Conservation (phyloP, 1,284 basidiomycete species). For the Puccinia horiana region DNA sequence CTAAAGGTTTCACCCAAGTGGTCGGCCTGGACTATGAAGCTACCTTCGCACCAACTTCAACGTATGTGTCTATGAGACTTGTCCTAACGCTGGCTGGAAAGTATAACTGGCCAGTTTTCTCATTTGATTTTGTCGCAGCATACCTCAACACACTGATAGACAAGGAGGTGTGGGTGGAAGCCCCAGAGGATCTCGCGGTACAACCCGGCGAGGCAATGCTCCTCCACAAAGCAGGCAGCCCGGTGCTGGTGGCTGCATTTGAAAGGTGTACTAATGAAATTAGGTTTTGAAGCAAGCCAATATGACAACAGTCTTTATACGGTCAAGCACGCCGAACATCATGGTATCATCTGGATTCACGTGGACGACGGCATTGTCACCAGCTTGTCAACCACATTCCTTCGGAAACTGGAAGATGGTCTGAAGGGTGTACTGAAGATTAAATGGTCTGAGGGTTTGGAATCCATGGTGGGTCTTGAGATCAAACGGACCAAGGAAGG, state of each 20-base stretch:
- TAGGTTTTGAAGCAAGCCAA: background rate
- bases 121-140: constrained; percentile 28
- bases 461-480: constrained; percentile 14
- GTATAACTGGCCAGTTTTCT: constrained; percentile 7
- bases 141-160: constrained; percentile 24
- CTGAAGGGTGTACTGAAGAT: background rate
- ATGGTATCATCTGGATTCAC: constrained; percentile 16
- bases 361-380: constrained; percentile 29
- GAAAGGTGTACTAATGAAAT: background rate
- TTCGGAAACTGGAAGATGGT: background rate
- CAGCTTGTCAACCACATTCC: background rate
- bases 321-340: background rate
- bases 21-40: background rate
- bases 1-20: too few relatives aligned
- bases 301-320: constrained; percentile 14
- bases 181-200: background rate
- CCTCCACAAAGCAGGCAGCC: constrained; percentile 9
- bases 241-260: constrained; percentile 28
- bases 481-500: background rate
- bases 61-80: background rate
- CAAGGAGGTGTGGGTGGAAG: constrained; percentile 6
- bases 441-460: constrained; percentile 1
- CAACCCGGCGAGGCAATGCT: background rate
- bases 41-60: constrained; percentile 23
- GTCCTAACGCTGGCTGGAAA: background rate